A percentile compares a stretch with the other conserved stretches of the same genome.
Conservation (phyloP, 108 stramenopile species). For the Hondaea fermentalgiana region DNA sequence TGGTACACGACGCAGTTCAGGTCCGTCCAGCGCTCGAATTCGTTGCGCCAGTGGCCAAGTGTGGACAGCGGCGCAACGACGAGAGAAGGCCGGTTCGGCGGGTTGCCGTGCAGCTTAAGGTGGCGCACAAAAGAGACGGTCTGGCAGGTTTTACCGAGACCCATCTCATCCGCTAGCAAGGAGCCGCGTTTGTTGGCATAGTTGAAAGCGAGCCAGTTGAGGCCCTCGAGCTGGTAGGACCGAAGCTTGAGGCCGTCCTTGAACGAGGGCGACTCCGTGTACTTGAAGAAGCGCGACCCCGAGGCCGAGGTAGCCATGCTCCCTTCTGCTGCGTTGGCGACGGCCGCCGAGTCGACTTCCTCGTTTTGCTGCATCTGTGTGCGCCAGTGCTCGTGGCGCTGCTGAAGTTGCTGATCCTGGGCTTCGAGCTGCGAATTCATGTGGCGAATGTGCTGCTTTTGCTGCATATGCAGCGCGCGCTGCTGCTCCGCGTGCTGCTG, state of each 20-base stretch:
- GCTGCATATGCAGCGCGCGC: neutral
- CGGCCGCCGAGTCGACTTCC: neutral
- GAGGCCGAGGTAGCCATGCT: neutral
- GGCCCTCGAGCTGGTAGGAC: conserved; percentile 87
- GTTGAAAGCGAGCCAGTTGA: conserved; percentile 76
- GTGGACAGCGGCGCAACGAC: conserved; percentile 84
- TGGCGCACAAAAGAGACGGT: conserved; percentile 29
- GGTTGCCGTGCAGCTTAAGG: conserved; percentile 46
- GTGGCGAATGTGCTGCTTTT: neutral
- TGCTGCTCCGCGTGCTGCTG: neutral
- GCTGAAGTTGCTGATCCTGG: neutral
- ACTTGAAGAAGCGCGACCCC: neutral
- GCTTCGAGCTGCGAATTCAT: neutral
- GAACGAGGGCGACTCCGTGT: neutral
- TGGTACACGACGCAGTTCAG: conserved; percentile 91
- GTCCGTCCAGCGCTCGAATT: conserved; percentile 75
- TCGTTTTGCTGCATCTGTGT: neutral
- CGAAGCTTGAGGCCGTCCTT: conserved; percentile 44
- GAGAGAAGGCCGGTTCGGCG: conserved; percentile 63
- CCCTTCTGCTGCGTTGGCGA: neutral
- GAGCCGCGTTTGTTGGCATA: conserved; percentile 61
- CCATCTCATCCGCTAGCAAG: conserved; percentile 94
- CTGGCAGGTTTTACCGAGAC: conserved; percentile 58
- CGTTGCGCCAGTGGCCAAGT: conserved; percentile 76
- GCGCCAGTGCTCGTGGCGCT: neutral